Evolutionary conservation across 169 alveolate species (phyloP), one percentile per base, ranked within the genome.

Genomic region (Plasmodium relictum): DNA sequence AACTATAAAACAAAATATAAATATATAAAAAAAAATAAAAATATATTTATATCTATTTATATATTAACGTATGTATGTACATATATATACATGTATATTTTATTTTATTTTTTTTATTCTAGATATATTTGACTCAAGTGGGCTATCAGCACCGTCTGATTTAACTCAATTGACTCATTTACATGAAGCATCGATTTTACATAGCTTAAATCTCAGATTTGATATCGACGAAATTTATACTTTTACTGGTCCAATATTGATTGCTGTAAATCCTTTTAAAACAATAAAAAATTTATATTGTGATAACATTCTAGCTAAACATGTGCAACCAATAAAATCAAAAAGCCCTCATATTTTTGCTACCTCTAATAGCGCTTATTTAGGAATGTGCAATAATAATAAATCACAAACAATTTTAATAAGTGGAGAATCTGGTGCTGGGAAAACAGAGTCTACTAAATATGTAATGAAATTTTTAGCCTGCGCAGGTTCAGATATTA

Each of bases 371-470:
- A 96, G 97, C 66, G 98, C 99, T 14, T 98, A 96, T 92, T 88
- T 94, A 62, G 97, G 97, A 31, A 89, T 98, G 86, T 95, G 96
- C 31, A 95, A 94, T 89, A 93, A 96, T 76, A 97, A 95, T 74
- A 96, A 95, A 87, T 92, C 96, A 63, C 97, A 98, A 85, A 96
- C 99, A 37, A 97, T 99, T 18, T 96, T 99, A 45, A 98, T 99
- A 72, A 95, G 99, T 12, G 99, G 99, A 0, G 99, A 98, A 92
- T 96, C 99, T 48, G 99, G 99, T 3, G 99, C 99, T 12, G 99
- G 99, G 4, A 98, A 98, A 94, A 98, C 99, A 9, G 99, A 98
- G 94, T 97, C 99, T 61, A 98, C 99, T 8, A 98, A 98, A 92
- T 97, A 96, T 62, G 99, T 98, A 24, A 94, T 98, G 97, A 97